These are phyloP conservation scores for Parasitella parasitica DNA, from an alignment of 371 early-diverging fungal genomes.

Conservation along the genomic window DNA sequence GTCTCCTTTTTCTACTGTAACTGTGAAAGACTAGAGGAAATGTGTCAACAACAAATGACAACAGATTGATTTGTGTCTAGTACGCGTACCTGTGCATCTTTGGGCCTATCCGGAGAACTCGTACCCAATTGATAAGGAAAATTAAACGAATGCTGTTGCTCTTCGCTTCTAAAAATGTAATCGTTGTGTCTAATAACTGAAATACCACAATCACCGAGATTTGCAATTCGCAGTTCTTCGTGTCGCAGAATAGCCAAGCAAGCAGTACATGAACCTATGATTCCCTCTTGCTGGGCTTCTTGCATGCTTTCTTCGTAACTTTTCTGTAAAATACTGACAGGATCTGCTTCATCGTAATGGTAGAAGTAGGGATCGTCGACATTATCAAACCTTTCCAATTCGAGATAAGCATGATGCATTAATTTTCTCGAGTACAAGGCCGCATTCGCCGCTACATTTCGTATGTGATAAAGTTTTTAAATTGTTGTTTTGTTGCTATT, in stretches of 20 bases:
- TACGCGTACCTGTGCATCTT: constrained; percentile 68
- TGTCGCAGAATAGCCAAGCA: constrained; percentile 79
- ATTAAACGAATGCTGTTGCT: constrained; percentile 81
- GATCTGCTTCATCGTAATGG: constrained; percentile 48
- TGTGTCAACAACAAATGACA: background rate
- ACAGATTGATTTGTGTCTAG: too few species aligned
- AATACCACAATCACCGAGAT: constrained; percentile 91
- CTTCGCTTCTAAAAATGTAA: constrained; percentile 85
- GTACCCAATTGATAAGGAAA: constrained; percentile 78
- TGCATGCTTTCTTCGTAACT: constrained; percentile 56
- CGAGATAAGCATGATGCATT: constrained; percentile 85
- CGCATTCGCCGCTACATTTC: constrained; percentile 84
- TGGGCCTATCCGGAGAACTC: constrained; percentile 57
- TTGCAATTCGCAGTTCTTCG: constrained; percentile 87
- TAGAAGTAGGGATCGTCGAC: constrained; percentile 30
- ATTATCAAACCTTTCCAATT: constrained; percentile 69
- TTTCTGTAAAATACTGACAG: constrained; percentile 66
- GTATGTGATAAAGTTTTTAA: too few species aligned
- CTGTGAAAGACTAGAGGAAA: constrained; percentile 43
- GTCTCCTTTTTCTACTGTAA: constrained; percentile 77
- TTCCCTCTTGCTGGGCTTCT: constrained; percentile 17
- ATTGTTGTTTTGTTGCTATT: too few species aligned
- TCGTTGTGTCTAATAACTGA: constrained; percentile 79
- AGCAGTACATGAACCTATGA: constrained; percentile 70
- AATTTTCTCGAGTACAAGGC: constrained; percentile 84